Conservation (phyloP, 768 basidiomycete species). For the Phylloporus scabripes region DNA sequence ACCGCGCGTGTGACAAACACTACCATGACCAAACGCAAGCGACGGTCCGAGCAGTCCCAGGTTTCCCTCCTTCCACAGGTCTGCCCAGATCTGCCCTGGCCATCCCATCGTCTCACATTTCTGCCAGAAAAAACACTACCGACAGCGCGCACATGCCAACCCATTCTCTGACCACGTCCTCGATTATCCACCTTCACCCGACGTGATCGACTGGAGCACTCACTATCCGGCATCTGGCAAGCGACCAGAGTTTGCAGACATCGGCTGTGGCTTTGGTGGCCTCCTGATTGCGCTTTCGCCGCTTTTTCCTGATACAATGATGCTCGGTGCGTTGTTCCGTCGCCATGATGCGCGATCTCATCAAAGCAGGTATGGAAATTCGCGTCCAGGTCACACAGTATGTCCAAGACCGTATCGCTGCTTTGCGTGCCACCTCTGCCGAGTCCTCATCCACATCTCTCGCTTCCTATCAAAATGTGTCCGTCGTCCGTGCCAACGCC, state of each 20-base stretch:
- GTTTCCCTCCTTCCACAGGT: conserved; percentile 47
- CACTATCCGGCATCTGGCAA: conserved; percentile 76
- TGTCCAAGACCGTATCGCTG: conserved; percentile 88
- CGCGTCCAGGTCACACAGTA: conserved; percentile 95
- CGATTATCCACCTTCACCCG: conserved; percentile 77
- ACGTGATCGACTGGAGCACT: conserved; percentile 69
- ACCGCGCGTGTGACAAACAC: not conserved
- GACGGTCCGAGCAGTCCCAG: conserved; percentile 6
- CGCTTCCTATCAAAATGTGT: conserved; percentile 77
- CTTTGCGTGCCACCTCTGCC: conserved; percentile 66
- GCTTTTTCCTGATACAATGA: conserved; percentile 83
- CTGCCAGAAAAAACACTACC: conserved; percentile 72
- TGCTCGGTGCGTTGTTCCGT: conserved; percentile 68
- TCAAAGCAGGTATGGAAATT: conserved; percentile 83
- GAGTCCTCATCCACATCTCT: conserved; percentile 24
- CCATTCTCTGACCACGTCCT: conserved; percentile 86
- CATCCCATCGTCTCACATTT: not conserved
- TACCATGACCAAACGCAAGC: conserved; percentile 27
- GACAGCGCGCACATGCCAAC: conserved; percentile 80
- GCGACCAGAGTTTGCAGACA: conserved; percentile 89
- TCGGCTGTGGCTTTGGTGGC: conserved; percentile 98
- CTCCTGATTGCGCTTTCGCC: conserved; percentile 86
- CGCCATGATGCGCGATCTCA: not conserved
- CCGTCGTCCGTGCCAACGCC: conserved; percentile 90
- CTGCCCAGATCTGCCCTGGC: not conserved